Evolutionary conservation across 2,329 filamentous ascomycete species (phyloP).

Genomic region (Diplodia seriata): DNA sequence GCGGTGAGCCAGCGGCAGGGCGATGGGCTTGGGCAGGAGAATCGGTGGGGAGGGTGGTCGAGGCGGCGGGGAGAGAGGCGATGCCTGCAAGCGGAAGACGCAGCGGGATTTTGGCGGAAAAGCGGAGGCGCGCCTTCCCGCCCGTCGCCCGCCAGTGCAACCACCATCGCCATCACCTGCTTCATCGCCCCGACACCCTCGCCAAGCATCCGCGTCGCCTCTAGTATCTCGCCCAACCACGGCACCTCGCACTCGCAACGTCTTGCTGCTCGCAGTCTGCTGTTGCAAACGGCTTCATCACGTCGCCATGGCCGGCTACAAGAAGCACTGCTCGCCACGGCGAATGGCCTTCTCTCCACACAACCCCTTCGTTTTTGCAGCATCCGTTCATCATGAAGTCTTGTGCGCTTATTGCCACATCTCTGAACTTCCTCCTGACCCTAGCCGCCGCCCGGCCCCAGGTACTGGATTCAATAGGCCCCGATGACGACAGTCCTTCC

Average conservation of each 20-base stretch:
- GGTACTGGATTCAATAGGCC: background rate
- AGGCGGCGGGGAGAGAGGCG: background rate
- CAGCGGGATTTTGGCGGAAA: background rate
- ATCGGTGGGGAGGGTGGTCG: background rate
- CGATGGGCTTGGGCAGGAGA: background rate
- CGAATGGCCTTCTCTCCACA: background rate
- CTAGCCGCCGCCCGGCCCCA: slow-evolving; percentile 18
- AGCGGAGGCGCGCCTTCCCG: background rate
- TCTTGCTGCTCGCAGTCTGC: slow-evolving; percentile 17
- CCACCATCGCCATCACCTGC: slow-evolving; percentile 1
- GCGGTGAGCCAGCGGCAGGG: background rate
- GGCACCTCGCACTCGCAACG: background rate
- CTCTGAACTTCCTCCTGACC: slow-evolving; percentile 15
- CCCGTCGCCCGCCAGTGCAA: background rate
- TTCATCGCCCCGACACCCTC: background rate
- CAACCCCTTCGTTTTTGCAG: background rate
- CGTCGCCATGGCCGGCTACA: slow-evolving; percentile 18
- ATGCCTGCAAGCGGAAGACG: slow-evolving; percentile 19
- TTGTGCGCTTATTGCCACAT: slow-evolving; percentile 18
- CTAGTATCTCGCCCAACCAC: slow-evolving; percentile 4
- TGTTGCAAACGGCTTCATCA: slow-evolving; percentile 17
- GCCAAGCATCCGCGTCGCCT: slow-evolving; percentile 3
- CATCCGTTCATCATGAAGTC: slow-evolving; percentile 24
- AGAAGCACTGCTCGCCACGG: slow-evolving; percentile 3
- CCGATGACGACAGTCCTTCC: background rate